Evolutionary conservation across 2,329 filamentous ascomycete genomes (phyloP), one percentile per base, ranked within the genome.

Genomic region (Colletotrichum scovillei): DNA sequence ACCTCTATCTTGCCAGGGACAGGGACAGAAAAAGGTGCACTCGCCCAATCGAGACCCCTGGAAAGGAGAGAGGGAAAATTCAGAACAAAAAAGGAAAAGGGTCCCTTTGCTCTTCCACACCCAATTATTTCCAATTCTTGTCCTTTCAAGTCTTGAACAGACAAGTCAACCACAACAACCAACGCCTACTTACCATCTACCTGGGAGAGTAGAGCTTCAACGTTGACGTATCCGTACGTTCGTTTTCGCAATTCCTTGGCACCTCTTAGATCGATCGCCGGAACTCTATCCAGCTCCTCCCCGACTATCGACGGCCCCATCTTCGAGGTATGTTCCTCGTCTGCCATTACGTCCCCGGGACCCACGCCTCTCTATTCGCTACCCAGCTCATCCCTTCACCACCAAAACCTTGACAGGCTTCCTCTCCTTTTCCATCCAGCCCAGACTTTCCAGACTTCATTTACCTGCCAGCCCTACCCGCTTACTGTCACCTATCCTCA

Each of bases 381-480:
- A 57, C 70, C 42, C 28, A 73, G 71, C 71, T 62, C 60, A 73
- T 70, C 67, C 71, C 71, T 73, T 65, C 71, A 71, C 60, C 56
- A 52, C 55, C 60, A 52, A 70, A 65, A 65, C 60, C 46, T 73
- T 66, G 55, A 62, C 66, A 70, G 63, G 69, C 70, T 73, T 28
- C 56, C 55, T 64, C 28, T 60, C 71, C 71, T 55, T 60, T 69
- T 69, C 22, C 56, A 11, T 35, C 49, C 32, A 38, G 56, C 49
- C 22, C 35, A 67, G 52, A 67, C 69, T 30, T 30, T 28, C 52
- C 35, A 46, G 42, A 58, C 68, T 32, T 67, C 67, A 63, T 67
- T 67, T 68, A 63, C 58, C 52, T 74, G 68, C 68, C 68, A 68
- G 63, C 68, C 58, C 52, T 67, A 72, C 63, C 68, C 68, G 57